Evolutionary conservation across 768 basidiomycete species (phyloP).

Genomic region (Tremella fuciformis): DNA sequence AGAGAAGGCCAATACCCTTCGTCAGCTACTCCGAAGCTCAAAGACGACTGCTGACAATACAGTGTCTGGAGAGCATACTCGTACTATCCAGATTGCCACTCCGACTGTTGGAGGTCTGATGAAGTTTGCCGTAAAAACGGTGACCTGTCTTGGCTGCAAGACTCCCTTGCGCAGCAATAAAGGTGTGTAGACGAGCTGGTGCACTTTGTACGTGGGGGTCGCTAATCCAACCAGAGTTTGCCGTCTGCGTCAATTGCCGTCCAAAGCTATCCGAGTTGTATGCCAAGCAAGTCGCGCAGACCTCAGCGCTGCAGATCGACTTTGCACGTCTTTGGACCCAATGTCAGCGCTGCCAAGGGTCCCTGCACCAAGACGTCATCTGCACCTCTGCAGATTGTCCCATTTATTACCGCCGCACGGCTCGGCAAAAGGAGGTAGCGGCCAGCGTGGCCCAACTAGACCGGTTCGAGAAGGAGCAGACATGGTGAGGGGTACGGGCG

Average conservation of each 20-base stretch:
- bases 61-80: constrained; percentile 96
- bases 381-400: constrained; percentile 97
- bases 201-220: background rate
- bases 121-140: constrained; percentile 96
- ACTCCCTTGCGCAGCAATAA: constrained; percentile 77
- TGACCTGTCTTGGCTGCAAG: constrained; percentile 93
- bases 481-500: constrained; percentile 36
- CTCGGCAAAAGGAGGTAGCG: constrained; percentile 95
- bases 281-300: constrained; percentile 73
- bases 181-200: constrained; percentile 58
- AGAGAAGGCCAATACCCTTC: constrained; percentile 76
- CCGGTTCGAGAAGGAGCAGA: constrained; percentile 64
- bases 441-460: constrained; percentile 74
- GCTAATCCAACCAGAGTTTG: constrained; percentile 64
- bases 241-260: constrained; percentile 90
- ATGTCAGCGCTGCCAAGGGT: constrained; percentile 97
- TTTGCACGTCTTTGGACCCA: constrained; percentile 98
- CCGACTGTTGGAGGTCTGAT: constrained; percentile 94
- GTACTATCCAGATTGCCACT: constrained; percentile 92
- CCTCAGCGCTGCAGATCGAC: constrained; percentile 79
- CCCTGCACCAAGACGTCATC: constrained; percentile 93
- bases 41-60: constrained; percentile 16
- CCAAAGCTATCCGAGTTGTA: constrained; percentile 83
- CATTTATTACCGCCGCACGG: constrained; percentile 98
- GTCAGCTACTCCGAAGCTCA: constrained; percentile 56